Evolutionary conservation across 2,329 filamentous ascomycete species (phyloP).

Genomic region (Fusarium sp.): DNA sequence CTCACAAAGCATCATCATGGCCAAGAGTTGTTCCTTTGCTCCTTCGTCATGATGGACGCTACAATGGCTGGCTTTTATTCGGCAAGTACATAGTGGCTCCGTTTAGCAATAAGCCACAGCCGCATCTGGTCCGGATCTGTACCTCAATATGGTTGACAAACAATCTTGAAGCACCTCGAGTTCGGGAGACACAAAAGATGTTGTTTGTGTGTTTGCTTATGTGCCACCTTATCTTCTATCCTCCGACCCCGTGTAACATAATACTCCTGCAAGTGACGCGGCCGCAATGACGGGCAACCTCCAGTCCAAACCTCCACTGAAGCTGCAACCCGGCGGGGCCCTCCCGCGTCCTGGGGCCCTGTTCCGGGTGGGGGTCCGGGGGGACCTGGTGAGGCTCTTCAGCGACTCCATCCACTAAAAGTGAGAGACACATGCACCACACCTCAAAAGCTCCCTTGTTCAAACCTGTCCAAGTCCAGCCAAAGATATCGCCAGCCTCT

Average conservation of each 20-base stretch:
- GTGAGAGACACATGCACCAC: neutral
- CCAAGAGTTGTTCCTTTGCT: neutral
- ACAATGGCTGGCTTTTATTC: neutral
- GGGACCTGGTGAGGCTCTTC: slow-evolving; percentile 29
- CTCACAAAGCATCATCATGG: neutral
- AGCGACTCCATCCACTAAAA: slow-evolving; percentile 31
- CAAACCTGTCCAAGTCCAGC: neutral
- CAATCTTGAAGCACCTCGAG: neutral
- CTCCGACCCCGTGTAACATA: neutral
- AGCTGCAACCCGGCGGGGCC: slow-evolving; percentile 25
- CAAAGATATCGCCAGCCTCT: neutral
- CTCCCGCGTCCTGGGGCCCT: slow-evolving; percentile 9
- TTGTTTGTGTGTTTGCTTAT: neutral
- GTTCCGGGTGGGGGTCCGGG: slow-evolving; percentile 12
- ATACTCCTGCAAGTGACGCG: neutral
- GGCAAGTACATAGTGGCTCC: neutral
- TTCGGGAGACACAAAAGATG: neutral
- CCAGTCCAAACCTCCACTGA: neutral
- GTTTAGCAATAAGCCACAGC: neutral
- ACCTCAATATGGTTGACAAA: neutral
- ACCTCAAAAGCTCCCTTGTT: slow-evolving; percentile 3
- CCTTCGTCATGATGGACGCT: neutral
- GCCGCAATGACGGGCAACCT: neutral
- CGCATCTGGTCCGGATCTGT: neutral
- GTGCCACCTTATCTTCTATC: neutral